Percentiles rank a stretch among this genome's conserved stretches.
Conservation (phyloP, 495 filamentous ascomycete species). For the Penicillium pancosmium region DNA sequence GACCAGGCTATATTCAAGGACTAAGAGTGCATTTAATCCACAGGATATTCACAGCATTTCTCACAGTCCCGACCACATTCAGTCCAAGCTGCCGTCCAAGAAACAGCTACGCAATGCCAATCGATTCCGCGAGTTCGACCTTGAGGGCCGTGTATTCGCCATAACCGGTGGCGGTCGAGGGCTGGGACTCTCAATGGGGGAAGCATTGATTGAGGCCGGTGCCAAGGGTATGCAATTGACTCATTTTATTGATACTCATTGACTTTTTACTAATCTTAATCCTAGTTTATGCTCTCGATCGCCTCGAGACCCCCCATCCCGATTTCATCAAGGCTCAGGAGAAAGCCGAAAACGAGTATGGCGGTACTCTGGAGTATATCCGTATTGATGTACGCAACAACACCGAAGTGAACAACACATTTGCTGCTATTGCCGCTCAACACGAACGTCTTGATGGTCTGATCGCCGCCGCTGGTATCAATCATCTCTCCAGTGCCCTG, state of each 20-base stretch:
- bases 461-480: conserved; percentile 79
- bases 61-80: conserved; percentile 37
- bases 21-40: conserved; percentile 19
- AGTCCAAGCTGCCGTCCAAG: conserved; percentile 33
- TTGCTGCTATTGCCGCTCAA: conserved; percentile 56
- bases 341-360: conserved; percentile 50
- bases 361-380: conserved; percentile 61
- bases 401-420: conserved; percentile 53
- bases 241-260: background rate
- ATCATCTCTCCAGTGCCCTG: conserved; percentile 70
- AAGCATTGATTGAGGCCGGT: conserved; percentile 71
- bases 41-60: conserved; percentile 22
- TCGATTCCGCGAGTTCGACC: conserved; percentile 54
- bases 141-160: conserved; percentile 59
- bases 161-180: conserved; percentile 67
- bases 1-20: conserved; percentile 19
- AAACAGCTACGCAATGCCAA: conserved; percentile 24
- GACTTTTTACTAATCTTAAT: conserved; percentile 2
- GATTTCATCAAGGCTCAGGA: conserved; percentile 54
- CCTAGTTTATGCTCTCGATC: conserved; percentile 67
- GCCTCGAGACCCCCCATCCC: conserved; percentile 50
- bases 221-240: conserved; percentile 54
- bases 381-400: conserved; percentile 66
- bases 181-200: conserved; percentile 66
- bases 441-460: conserved; percentile 69